phyloP scores from a whole-genome alignment of 257 asterid genomes.

The Agastache rugosa region DNA sequence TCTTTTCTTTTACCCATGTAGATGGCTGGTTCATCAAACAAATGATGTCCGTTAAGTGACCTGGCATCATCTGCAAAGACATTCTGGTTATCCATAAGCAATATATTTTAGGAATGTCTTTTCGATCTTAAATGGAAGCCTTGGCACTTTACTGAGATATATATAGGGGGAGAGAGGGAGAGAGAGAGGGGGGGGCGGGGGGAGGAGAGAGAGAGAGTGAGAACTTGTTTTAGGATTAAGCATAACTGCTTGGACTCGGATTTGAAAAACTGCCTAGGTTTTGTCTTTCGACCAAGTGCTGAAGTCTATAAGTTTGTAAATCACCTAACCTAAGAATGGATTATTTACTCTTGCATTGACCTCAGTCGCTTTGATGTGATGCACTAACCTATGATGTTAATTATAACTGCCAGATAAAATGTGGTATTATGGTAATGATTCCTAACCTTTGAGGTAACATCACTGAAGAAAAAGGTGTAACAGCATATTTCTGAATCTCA shows the following conservation, averaged over 20 bases:
- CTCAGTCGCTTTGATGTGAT: conserved; percentile 25
- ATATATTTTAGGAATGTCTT: conserved; percentile 25
- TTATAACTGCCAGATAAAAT: neutral
- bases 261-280: conserved; percentile 24
- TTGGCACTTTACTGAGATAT: conserved; percentile 5
- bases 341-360: neutral
- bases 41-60: conserved; percentile 43
- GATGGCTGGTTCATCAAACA: conserved; percentile 48
- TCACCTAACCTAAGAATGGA: conserved; percentile 18
- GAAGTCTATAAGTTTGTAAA: conserved; percentile 20
- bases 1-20: conserved; percentile 40
- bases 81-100: conserved; percentile 30
- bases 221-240: conserved; percentile 16
- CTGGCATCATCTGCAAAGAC: conserved; percentile 46
- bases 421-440: neutral
- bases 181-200: no score
- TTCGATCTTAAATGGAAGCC: conserved; percentile 15
- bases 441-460: neutral
- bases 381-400: neutral
- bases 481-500: neutral
- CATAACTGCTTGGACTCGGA: neutral
- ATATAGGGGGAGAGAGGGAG: neutral
- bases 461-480: neutral
- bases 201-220: neutral
- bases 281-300: conserved; percentile 16